These are phyloP conservation scores for Skeletonema costatum DNA, from an alignment of 108 stramenopile species.

Conservation along the genomic window DNA sequence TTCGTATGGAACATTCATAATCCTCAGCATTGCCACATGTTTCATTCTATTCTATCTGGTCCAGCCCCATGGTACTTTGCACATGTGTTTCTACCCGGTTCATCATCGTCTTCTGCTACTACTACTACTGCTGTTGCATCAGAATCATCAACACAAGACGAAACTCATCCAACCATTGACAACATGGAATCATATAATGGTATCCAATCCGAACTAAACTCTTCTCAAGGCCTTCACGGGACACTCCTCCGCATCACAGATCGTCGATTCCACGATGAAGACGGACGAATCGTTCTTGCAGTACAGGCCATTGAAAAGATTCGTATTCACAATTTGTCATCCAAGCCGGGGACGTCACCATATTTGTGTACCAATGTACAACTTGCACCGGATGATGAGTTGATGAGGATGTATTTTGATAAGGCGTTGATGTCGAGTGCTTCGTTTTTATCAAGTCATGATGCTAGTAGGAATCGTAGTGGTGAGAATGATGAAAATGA, in stretches of 20 bases:
- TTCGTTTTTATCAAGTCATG: conserved; percentile 10
- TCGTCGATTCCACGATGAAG: conserved; percentile 39
- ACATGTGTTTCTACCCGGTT: conserved; percentile 41
- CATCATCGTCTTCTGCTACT: background rate
- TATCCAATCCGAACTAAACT: background rate
- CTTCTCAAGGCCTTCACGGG: conserved; percentile 32
- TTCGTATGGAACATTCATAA: conserved; percentile 62
- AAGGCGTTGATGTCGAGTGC: conserved; percentile 24
- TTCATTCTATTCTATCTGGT: conserved; percentile 51
- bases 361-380: conserved; percentile 47
- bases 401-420: conserved; percentile 32
- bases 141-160: background rate
- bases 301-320: conserved; percentile 56
- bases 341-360: conserved; percentile 24
- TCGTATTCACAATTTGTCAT: conserved; percentile 19
- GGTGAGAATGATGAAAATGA: background rate
- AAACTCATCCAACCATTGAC: background rate
- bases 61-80: conserved; percentile 56
- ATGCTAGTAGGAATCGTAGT: background rate
- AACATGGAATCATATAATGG: conserved; percentile 11
- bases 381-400: conserved; percentile 49
- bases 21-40: conserved; percentile 64
- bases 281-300: conserved; percentile 46
- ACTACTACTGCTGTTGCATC: background rate
- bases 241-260: conserved; percentile 54